Conservation (phyloP, 176 grass and related monocot species). For the Triticum turgidum region DNA sequence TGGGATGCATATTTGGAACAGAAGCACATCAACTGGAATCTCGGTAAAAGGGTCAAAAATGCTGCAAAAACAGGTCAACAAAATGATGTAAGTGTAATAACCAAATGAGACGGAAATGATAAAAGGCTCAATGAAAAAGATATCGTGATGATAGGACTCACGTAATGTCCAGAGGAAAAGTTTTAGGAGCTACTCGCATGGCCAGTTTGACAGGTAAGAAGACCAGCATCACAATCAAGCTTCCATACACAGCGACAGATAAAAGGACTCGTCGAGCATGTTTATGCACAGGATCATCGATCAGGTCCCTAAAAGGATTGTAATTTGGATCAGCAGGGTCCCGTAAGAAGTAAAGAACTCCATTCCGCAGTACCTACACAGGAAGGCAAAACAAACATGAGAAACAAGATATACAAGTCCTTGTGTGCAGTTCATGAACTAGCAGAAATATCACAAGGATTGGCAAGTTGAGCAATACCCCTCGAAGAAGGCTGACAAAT, state of each 20-base stretch:
- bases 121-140: neutral
- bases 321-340: slow-evolving; percentile 99
- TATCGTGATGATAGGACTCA: slow-evolving; percentile 31
- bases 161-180: slow-evolving; percentile 93
- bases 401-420: neutral
- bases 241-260: slow-evolving; percentile 96
- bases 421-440: neutral
- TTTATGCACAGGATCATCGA: slow-evolving; percentile 96
- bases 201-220: slow-evolving; percentile 98
- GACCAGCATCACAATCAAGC: slow-evolving; percentile 97
- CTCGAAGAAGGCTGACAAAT: slow-evolving; percentile 98
- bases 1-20: slow-evolving; percentile 98
- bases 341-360: slow-evolving; percentile 96
- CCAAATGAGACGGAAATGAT: neutral
- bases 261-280: slow-evolving; percentile 90
- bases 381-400: slow-evolving; percentile 22
- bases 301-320: slow-evolving; percentile 95
- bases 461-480: slow-evolving; percentile 53
- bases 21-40: slow-evolving; percentile 83
- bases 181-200: slow-evolving; percentile 73
- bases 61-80: slow-evolving; percentile 41
- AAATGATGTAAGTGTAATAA: slow-evolving; percentile 19
- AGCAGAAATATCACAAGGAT: slow-evolving; percentile 1
- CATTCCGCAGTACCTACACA: slow-evolving; percentile 75
- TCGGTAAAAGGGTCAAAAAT: slow-evolving; percentile 96